A percentile compares a stretch with the other conserved stretches of the same genome.
Conservation (phyloP, 768 basidiomycete genomes). For the Butyriboletus loyo region DNA sequence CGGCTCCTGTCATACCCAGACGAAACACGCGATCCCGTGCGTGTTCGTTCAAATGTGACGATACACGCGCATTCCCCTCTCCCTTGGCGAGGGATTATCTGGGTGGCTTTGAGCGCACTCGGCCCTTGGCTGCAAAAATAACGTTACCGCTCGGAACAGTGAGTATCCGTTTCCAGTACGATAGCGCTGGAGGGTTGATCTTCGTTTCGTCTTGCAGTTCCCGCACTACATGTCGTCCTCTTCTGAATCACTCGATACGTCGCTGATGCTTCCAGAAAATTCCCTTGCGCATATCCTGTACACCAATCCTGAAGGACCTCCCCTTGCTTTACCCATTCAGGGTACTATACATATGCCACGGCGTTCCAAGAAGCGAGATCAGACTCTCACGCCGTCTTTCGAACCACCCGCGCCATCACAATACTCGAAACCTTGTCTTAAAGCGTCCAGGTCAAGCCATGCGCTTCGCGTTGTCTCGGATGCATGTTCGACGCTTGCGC, state of each 20-base stretch:
- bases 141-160: conserved; percentile 16
- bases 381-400: conserved; percentile 1
- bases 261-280: conserved; percentile 6
- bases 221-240: conserved; percentile 7
- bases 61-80: not conserved
- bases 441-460: conserved; percentile 10
- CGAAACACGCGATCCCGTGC: conserved; percentile 2
- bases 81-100: conserved; percentile 4
- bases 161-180: not conserved
- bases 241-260: conserved; percentile 8
- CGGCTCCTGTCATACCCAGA: not conserved
- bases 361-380: conserved; percentile 14
- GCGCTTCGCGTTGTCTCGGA: conserved; percentile 28
- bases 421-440: conserved; percentile 4
- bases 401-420: not conserved
- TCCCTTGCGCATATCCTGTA: conserved; percentile 12
- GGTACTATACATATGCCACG: conserved; percentile 1
- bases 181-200: not conserved
- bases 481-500: conserved; percentile 21
- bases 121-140: conserved; percentile 18
- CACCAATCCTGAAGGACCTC: conserved; percentile 17
- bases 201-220: not conserved
- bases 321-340: conserved; percentile 12
- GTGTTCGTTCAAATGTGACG: conserved; percentile 17
- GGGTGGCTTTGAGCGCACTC: conserved; percentile 7